A percentile compares a stretch with the other conserved stretches of the same genome.
Conservation (phyloP, 768 basidiomycete species). For the Tremella yokohamensis region DNA sequence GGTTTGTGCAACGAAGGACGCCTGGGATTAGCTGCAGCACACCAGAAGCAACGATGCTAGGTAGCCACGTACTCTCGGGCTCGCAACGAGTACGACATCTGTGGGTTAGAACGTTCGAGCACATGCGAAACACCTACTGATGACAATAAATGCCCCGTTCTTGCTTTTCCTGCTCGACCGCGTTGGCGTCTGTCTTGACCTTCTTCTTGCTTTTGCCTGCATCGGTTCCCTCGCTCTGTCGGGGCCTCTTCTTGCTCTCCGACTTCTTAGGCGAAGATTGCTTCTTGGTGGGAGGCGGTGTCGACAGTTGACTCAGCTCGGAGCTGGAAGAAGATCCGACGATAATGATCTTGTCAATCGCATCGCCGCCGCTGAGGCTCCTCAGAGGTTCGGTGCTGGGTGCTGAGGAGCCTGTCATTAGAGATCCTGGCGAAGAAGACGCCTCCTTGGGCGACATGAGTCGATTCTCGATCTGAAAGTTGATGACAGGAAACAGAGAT, state of each 20-base stretch:
- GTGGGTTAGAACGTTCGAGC: neutral
- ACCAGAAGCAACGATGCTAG: too few species aligned
- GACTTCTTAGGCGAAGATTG: too few species aligned
- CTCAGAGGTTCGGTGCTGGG: neutral
- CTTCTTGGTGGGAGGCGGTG: neutral
- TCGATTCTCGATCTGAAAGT: too few species aligned
- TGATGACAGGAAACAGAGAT: too few species aligned
- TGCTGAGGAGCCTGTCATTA: conserved; percentile 1
- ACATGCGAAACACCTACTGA: conserved; percentile 9
- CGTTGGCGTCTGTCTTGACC: neutral
- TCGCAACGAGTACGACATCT: conserved; percentile 12
- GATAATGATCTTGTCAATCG: too few species aligned
- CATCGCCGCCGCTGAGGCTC: too few species aligned
- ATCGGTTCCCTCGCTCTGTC: neutral
- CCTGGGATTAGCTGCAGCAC: neutral
- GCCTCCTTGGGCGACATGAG: too few species aligned
- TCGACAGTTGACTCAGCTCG: conserved; percentile 2
- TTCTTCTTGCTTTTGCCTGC: neutral
- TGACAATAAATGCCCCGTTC: conserved; percentile 11
- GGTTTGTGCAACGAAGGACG: conserved; percentile 13
- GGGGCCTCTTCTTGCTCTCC: neutral
- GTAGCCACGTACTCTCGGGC: conserved; percentile 5
- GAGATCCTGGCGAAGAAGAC: neutral
- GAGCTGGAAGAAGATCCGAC: neutral
- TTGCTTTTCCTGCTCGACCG: conserved; percentile 5